Evolutionary conservation across 2,329 filamentous ascomycete genomes (phyloP).

Genomic region (Apiospora malaysiana): DNA sequence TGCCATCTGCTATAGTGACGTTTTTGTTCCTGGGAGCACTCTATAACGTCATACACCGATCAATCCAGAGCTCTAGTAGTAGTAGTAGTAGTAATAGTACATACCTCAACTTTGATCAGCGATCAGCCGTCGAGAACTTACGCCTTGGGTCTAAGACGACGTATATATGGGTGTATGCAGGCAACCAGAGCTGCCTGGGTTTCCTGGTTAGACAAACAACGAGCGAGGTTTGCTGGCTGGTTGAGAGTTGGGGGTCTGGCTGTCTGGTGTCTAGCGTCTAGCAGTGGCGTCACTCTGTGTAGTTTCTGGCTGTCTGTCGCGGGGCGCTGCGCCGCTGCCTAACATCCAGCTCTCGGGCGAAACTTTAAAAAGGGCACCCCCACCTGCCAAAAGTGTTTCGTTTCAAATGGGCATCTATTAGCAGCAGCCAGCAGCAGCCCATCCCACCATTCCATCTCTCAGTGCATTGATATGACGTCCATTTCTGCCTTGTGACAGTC

Average conservation of each 20-base stretch:
- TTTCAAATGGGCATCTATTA: neutral
- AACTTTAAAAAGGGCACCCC: slow-evolving; percentile 6
- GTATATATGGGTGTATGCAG: too few species aligned
- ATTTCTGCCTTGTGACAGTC: slow-evolving; percentile 11
- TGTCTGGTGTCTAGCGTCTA: too few species aligned
- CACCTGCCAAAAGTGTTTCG: slow-evolving; percentile 11
- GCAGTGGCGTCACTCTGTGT: neutral
- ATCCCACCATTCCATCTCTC: neutral
- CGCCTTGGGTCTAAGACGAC: too few species aligned
- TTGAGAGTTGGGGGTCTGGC: too few species aligned
- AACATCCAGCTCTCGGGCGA: neutral
- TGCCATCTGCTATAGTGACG: neutral
- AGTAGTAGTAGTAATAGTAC: too few species aligned
- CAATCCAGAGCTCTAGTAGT: neutral
- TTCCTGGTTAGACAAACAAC: neutral
- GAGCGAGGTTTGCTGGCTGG: neutral
- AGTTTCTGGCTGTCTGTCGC: neutral
- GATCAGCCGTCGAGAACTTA: neutral
- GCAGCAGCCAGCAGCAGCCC: neutral
- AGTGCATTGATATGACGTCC: neutral
- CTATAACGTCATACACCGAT: neutral
- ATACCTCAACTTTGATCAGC: neutral
- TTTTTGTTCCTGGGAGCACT: neutral
- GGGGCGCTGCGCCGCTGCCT: neutral
- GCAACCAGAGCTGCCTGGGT: neutral